Evolutionary conservation across 805 yeast species (phyloP), one percentile per base, ranked within the genome.

Genomic region (Pachysolen tannophilus): DNA sequence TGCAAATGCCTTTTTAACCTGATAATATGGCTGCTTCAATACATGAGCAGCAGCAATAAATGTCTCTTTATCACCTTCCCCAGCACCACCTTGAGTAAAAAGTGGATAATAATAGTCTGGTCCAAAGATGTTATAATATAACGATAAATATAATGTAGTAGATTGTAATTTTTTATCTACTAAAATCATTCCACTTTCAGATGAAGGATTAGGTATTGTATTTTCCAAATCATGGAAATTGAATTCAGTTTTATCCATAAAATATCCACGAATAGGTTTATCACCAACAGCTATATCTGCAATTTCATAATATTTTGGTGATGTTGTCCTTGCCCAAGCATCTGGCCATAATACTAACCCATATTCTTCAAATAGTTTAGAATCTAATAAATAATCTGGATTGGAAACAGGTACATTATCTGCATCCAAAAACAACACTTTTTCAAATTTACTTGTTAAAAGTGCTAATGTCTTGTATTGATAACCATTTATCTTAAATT

Each of bases 31-130:
- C 35, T 61, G 57, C 0, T 53, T 44, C 48, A 72, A 48, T 1
- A 59, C 75, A 37, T 68, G 64, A 3, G 87, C 83, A 1, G 84
- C 86, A 6, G 81, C 75, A 28, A 76, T 69, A 44, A 78, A 80
- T 0, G 90, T 79, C 49, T 82, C 90, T 50, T 82, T 82, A 49
- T 82, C 90, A 36, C 90, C 88, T 60, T 81, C 82, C 16, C 90
- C 90, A 2, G 85, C 77, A 21, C 75, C 64, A 3, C 85, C 84
- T 49, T 80, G 88, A 0, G 85, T 72, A 44, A 82, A 63, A 38
- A 82, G 53, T 8, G 78, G 79, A 47, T 81, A 82, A 52, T 74
- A 82, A 56, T 68, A 76, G 7, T 65, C 56, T 1, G 86, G 86
- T 0, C 90, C 88, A 53, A 62, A 61, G 1, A 75, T 55, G 45